These are phyloP conservation scores for Clarireedia paspali DNA, from an alignment of 2,329 filamentous ascomycete species.

Conservation along the genomic window DNA sequence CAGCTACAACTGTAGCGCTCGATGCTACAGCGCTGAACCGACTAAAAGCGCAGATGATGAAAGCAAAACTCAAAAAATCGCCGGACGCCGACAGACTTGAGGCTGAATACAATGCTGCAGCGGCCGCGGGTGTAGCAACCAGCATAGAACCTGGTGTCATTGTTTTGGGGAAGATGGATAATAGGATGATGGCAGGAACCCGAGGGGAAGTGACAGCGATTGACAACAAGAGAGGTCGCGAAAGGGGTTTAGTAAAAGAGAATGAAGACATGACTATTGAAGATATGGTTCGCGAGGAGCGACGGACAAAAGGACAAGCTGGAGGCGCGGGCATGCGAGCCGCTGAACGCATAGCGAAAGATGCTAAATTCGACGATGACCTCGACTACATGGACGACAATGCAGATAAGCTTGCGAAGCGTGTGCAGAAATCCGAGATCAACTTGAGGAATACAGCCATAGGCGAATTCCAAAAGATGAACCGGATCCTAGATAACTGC, in stretches of 20 bases:
- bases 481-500: constrained; percentile 76
- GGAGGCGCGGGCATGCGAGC: constrained; percentile 76
- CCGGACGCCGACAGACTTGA: constrained; percentile 72
- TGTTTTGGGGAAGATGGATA: constrained; percentile 81
- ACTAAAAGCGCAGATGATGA: constrained; percentile 91
- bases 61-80: constrained; percentile 76
- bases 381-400: constrained; percentile 98
- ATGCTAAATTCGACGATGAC: constrained; percentile 82
- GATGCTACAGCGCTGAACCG: constrained; percentile 80
- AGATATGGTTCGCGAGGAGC: constrained; percentile 94
- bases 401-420: constrained; percentile 77
- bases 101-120: constrained; percentile 71
- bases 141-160: constrained; percentile 55
- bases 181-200: constrained; percentile 72
- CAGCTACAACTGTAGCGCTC: constrained; percentile 43
- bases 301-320: constrained; percentile 67
- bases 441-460: constrained; percentile 85
- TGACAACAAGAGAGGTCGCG: constrained; percentile 71
- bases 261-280: constrained; percentile 95
- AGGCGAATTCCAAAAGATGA: constrained; percentile 82
- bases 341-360: constrained; percentile 90
- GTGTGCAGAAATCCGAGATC: constrained; percentile 79
- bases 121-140: constrained; percentile 49
- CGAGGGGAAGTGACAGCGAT: constrained; percentile 69
- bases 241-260: constrained; percentile 77